phyloP scores from a whole-genome alignment of 805 yeast species.

The Pichia californica region DNA sequence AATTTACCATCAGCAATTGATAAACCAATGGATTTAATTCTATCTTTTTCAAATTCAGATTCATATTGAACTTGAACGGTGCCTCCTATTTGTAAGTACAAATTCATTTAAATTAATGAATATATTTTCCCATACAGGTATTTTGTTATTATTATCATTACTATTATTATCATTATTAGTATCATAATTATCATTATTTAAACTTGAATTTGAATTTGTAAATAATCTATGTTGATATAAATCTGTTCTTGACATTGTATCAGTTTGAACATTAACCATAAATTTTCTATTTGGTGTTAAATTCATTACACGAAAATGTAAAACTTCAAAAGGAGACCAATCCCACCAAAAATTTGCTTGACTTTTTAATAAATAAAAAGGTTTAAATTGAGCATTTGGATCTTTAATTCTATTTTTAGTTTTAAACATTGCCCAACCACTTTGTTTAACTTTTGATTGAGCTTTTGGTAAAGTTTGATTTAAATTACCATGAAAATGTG shows the following conservation, averaged over 20 bases:
- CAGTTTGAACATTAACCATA: constrained; percentile 75
- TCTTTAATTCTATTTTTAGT: constrained; percentile 54
- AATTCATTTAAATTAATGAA: constrained; percentile 71
- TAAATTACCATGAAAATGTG: constrained; percentile 64
- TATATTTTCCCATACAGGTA: constrained; percentile 68
- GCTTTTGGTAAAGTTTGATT: constrained; percentile 59
- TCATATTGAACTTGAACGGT: constrained; percentile 45
- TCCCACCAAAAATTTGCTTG: constrained; percentile 54
- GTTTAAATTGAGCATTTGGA: constrained; percentile 36
- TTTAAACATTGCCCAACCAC: constrained; percentile 80
- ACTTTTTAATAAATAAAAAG: constrained; percentile 31
- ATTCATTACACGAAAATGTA: constrained; percentile 67
- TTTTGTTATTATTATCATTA: constrained; percentile 34
- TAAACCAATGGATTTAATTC: constrained; percentile 67
- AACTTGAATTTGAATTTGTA: constrained; percentile 34
- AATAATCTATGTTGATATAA: constrained; percentile 78
- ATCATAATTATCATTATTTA: too few species aligned
- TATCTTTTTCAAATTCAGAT: constrained; percentile 50
- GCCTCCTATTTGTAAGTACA: constrained; percentile 83
- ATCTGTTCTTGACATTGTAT: constrained; percentile 71
- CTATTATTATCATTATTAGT: too few species aligned
- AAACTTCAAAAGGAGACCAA: constrained; percentile 54
- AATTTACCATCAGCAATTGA: constrained; percentile 72
- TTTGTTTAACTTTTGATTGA: constrained; percentile 55
- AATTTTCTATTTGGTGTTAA: constrained; percentile 53